Evolutionary conservation across 345 rosid species (phyloP).

Genomic region (Sonneratia caseolaris): DNA sequence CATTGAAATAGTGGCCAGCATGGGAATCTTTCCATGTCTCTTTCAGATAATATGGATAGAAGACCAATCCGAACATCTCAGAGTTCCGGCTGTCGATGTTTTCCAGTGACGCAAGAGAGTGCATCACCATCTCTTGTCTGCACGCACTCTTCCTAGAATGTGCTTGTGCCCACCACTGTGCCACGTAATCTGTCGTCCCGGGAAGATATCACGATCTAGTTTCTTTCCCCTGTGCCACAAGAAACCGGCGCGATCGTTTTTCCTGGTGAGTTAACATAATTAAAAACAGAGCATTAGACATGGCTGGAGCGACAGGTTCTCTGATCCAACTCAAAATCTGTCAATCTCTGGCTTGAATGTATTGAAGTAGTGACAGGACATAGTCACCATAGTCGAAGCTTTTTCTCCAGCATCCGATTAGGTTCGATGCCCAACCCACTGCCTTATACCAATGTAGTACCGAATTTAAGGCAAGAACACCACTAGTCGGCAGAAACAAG

Average conservation of each 20-base stretch:
- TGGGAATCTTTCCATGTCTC: not conserved
- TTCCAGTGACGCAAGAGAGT: not conserved
- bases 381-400: too few species aligned
- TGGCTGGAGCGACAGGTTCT: too few species aligned
- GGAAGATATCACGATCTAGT: not conserved
- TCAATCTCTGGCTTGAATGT: too few species aligned
- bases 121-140: not conserved
- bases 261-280: not conserved
- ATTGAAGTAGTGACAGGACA: too few species aligned
- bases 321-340: too few species aligned
- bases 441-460: not conserved
- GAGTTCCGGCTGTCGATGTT: not conserved
- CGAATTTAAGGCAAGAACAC: not conserved
- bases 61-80: not conserved
- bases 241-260: not conserved
- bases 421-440: too few species aligned
- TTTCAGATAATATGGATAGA: not conserved
- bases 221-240: not conserved
- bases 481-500: too few species aligned
- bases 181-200: not conserved
- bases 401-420: too few species aligned
- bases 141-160: not conserved
- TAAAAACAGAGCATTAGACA: not conserved
- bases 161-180: not conserved
- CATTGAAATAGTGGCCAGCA: not conserved